A percentile compares a stretch with the other conserved stretches of the same genome.
Conservation (phyloP, 2,329 filamentous ascomycete genomes). For the Neopestalotiopsis sp. region DNA sequence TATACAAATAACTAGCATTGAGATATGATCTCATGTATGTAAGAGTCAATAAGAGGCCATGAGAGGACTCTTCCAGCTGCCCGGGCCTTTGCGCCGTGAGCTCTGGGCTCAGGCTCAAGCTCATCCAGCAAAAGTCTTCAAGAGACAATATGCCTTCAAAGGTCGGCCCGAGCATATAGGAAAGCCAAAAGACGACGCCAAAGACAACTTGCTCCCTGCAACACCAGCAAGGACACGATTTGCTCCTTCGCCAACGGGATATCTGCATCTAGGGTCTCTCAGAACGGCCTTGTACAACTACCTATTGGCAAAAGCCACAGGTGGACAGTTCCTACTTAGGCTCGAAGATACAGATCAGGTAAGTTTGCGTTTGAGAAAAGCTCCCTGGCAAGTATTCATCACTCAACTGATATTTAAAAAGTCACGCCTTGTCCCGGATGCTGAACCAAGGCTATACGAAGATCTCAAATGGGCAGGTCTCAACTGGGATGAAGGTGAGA, state of each 20-base stretch:
- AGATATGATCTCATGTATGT: background rate
- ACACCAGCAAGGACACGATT: constrained; percentile 80
- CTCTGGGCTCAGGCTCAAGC: constrained; percentile 20
- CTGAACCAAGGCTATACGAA: constrained; percentile 76
- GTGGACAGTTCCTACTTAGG: constrained; percentile 87
- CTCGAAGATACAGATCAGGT: constrained; percentile 97
- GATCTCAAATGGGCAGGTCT: constrained; percentile 90
- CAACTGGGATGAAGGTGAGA: constrained; percentile 85
- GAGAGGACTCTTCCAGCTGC: constrained; percentile 29
- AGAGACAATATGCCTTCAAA: constrained; percentile 31
- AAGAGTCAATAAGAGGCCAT: constrained; percentile 19
- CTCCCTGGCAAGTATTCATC: background rate
- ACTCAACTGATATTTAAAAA: constrained; percentile 37
- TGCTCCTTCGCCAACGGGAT: constrained; percentile 93
- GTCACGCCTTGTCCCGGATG: constrained; percentile 81
- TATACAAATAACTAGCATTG: background rate
- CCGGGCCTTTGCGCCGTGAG: constrained; percentile 27
- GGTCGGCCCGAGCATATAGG: constrained; percentile 25
- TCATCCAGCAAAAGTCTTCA: constrained; percentile 27
- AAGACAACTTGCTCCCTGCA: constrained; percentile 46
- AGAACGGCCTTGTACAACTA: constrained; percentile 97
- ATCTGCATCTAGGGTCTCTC: constrained; percentile 88
- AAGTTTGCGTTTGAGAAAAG: constrained; percentile 33
- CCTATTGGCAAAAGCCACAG: constrained; percentile 83
- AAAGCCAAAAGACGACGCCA: constrained; percentile 6